Conservation (phyloP, 202 grass and related monocot genomes). For the Elaeis oleifera region DNA sequence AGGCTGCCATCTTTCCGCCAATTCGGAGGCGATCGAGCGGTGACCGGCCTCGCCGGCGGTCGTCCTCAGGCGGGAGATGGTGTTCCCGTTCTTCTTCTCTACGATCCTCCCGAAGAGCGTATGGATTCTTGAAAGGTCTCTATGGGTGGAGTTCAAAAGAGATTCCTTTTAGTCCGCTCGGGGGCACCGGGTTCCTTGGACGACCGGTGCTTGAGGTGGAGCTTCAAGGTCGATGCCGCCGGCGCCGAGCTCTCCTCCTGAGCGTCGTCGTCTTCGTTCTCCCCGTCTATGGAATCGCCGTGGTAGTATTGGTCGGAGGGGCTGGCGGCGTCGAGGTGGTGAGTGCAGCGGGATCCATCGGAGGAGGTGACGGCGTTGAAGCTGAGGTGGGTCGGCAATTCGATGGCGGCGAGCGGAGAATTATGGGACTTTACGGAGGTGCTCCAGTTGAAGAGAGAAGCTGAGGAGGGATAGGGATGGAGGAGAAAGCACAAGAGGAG, state of each 20-base stretch:
- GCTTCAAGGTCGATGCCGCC: conserved; percentile 35
- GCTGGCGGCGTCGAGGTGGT: conserved; percentile 26
- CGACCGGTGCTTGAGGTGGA: conserved; percentile 44
- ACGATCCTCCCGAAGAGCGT: conserved; percentile 27
- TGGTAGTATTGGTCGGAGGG: too few relatives aligned
- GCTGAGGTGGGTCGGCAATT: conserved; percentile 36
- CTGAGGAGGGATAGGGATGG: conserved; percentile 6
- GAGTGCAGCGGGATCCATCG: conserved; percentile 33
- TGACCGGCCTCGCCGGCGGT: conserved; percentile 13
- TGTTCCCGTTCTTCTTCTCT: conserved; percentile 22
- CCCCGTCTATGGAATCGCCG: too few relatives aligned
- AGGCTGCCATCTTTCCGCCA: conserved; percentile 4
- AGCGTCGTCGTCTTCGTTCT: background rate
- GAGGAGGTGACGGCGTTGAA: conserved; percentile 29
- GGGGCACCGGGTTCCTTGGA: conserved; percentile 8
- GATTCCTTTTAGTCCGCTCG: conserved; percentile 32
- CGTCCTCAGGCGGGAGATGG: background rate
- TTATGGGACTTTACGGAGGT: conserved; percentile 19
- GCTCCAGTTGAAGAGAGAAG: conserved; percentile 23
- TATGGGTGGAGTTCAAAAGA: conserved; percentile 34
- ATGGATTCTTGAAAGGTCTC: conserved; percentile 47
- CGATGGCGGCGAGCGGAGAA: conserved; percentile 44
- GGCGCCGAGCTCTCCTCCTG: conserved; percentile 10
- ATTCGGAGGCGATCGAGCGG: background rate
- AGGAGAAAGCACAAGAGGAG: conserved; percentile 18